Base-by-base conservation (phyloP, 1,284 basidiomycete species). In the Sparassis latifolia region DNA sequence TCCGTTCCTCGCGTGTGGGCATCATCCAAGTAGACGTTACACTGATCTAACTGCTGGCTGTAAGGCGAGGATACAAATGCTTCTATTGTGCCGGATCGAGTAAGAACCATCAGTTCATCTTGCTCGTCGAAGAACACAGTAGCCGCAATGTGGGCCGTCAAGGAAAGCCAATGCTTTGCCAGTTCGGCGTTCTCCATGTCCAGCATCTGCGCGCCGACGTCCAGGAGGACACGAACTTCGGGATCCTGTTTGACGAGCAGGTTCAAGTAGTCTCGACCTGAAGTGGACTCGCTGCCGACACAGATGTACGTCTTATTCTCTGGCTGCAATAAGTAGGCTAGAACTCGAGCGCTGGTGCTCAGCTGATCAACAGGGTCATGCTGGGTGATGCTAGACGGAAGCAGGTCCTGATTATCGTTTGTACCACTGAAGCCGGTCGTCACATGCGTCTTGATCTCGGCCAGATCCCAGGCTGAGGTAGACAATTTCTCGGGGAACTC, bases 371-470 rank as follows among this genome's bases (percentile, higher is more conserved):
- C 55, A 0, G 68, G 68, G 50, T 80, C 75, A 0, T 55, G 49
- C 48, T 80, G 79, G 0, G 53, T 56, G 42, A 80, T 75, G 1
- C 73, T 71, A 0, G 66, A 65, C 0, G 78, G 79, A 2, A 80
- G 62, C 1, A 81, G 60, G 51, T 77, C 72, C 41, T 62, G 66
- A 33, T 73, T 73, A 55, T 80, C 79, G 45, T 81, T 80, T 1
- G 78, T 80, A 6, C 79, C 79, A 42, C 77, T 80, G 56, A 81
- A 82, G 0, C 79, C 79, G 3, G 76, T 80, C 3, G 64, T 72
- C 10, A 69, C 31, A 33, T 69, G 63, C 0, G 40, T 41, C 47
- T 64, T 72, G 5, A 50, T 49, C 50, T 72, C 70, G 0, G 73
- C 78, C 38, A 81, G 59, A 63, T 81, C 79, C 79, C 79, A 81